Evolutionary conservation across 2,329 filamentous ascomycete genomes (phyloP).

Genomic region (Colletotrichum incanum): DNA sequence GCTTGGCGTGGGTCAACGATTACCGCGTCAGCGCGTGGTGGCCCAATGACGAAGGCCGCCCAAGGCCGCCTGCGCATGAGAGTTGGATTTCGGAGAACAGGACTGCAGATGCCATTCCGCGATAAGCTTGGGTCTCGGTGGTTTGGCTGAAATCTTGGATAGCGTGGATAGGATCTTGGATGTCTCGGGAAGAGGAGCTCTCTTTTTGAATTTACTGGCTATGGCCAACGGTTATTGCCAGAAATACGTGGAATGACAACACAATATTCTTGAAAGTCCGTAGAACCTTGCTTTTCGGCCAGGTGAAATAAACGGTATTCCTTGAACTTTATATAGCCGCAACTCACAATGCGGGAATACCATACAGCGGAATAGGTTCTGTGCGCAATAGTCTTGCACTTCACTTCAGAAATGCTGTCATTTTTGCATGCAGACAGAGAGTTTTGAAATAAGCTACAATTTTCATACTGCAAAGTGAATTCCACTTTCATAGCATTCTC

Average conservation of each 20-base stretch:
- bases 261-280: not conserved
- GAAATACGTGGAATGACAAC: not conserved
- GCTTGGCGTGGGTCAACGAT: constrained; percentile 8
- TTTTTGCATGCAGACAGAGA: no score
- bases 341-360: no score
- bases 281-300: no score
- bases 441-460: no score
- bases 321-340: not conserved
- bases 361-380: no score
- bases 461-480: no score
- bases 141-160: accelerated
- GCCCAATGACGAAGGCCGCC: constrained; percentile 5
- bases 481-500: no score
- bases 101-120: not conserved
- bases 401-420: no score
- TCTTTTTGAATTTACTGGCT: no score
- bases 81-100: constrained; percentile 15
- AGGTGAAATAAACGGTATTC: not conserved
- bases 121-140: accelerated
- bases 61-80: not conserved
- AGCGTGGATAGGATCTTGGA: not conserved
- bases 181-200: not conserved
- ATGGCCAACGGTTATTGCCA: not conserved
- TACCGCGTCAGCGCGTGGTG: constrained; percentile 12
- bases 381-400: no score